Base-by-base conservation (phyloP, 805 yeast species). In the Suhomyces sp. region DNA sequence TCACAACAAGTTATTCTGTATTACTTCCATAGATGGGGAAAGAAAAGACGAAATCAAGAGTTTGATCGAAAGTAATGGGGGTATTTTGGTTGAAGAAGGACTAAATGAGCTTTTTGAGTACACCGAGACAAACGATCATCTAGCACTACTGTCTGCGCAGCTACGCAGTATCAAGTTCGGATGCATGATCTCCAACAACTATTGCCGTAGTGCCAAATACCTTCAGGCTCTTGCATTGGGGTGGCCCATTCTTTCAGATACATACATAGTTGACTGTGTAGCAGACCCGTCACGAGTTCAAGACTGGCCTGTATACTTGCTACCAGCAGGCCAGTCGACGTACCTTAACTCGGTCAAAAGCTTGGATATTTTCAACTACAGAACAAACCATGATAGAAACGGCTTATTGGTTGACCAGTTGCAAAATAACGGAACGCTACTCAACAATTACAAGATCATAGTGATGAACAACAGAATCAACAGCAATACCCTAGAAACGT, bases 231-330 rank as follows among this genome's bases (percentile, higher is more conserved):
- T 90, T 15, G 88, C 93, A 0, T 63, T 90, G 44, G 92, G 93
- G 2, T 90, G 96, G 96, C 97, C 97, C 2, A 79, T 88, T 17
- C 62, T 91, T 29, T 84, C 89, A 2, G 78, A 80, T 52, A 63
- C 68, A 7, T 90, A 80, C 57, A 71, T 90, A 3, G 63, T 66
- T 5, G 86, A 85, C 53, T 77, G 86, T 52, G 59, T 81, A 2
- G 57, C 62, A 1, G 62, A 63, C 47, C 52, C 59, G 2, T 27
- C 54, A 27, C 48, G 74, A 52, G 51, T 74, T 4, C 54, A 62
- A 0, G 55, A 66, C 23, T 81, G 93, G 81, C 67, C 66, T 3
- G 71, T 77, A 2, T 90, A 84, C 64, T 61, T 87, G 2, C 69
- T 90, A 15, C 87, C 96, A 1, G 82, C 94, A 0, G 97, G 97